These are phyloP conservation scores for Pugionium dolabratum DNA, from an alignment of 345 rosid genomes.

Conservation along the genomic window DNA sequence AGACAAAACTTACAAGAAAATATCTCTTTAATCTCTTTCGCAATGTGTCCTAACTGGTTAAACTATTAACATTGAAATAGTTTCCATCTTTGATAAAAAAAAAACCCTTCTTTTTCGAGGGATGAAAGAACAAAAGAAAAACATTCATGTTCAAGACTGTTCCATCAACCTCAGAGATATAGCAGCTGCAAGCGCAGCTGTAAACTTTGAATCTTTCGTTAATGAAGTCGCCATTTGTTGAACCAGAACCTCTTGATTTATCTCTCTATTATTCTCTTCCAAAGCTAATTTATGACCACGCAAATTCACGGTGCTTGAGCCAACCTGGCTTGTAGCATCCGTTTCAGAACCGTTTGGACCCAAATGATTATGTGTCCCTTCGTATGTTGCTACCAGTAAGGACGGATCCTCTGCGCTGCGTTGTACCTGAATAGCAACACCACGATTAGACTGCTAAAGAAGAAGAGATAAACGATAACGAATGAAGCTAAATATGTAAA, in stretches of 20 bases:
- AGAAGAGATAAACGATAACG: background rate
- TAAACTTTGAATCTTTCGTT: slow-evolving; percentile 75
- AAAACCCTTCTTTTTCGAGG: slow-evolving; percentile 5
- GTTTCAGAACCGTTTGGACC: slow-evolving; percentile 39
- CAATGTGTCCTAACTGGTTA: no score
- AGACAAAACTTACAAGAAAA: no score
- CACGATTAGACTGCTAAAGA: slow-evolving; percentile 25
- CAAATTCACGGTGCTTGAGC: slow-evolving; percentile 32
- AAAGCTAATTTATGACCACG: slow-evolving; percentile 30
- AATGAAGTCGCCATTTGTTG: slow-evolving; percentile 81
- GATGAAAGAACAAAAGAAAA: slow-evolving; percentile 11
- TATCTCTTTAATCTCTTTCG: no score
- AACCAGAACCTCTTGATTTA: slow-evolving; percentile 53
- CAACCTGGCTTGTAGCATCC: slow-evolving; percentile 37
- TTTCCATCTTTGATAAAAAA: slow-evolving; percentile 14
- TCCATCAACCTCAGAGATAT: slow-evolving; percentile 65
- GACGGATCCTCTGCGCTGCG: slow-evolving; percentile 79
- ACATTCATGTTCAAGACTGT: slow-evolving; percentile 38
- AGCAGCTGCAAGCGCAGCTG: slow-evolving; percentile 76
- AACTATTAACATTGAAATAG: background rate
- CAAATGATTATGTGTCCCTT: slow-evolving; percentile 83
- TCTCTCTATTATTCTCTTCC: slow-evolving; percentile 42
- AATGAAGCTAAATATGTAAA: slow-evolving; percentile 5
- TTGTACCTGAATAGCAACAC: slow-evolving; percentile 60
- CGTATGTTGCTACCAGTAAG: slow-evolving; percentile 73